A percentile compares a stretch with the other conserved stretches of the same genome.
Evolutionary conservation across 192 early-diverging fungal genomes (phyloP).

Genomic region (Dispira simplex): DNA sequence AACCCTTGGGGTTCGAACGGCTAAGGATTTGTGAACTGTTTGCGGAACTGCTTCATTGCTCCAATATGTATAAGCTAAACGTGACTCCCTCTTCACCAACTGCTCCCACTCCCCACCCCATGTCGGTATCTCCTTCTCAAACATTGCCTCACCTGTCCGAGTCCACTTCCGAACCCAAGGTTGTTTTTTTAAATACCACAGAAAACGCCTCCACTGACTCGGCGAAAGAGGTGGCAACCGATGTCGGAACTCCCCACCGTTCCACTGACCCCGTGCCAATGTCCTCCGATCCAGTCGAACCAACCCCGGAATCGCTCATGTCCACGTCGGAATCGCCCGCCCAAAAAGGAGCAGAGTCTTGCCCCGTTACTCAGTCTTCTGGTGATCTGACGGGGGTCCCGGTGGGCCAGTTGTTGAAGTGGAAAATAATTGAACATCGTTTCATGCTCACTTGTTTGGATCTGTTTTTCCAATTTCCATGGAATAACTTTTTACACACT

Average conservation of each 20-base stretch:
- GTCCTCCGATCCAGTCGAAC: not conserved
- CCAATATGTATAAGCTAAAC: slow-evolving; percentile 69
- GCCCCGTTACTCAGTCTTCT: slow-evolving; percentile 11
- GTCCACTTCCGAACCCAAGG: not conserved
- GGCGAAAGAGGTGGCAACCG: not conserved
- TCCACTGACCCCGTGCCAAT: not conserved
- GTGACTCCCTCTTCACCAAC: slow-evolving; percentile 14
- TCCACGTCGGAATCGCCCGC: not conserved
- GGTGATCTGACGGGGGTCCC: slow-evolving; percentile 18
- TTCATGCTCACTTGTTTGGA: slow-evolving; percentile 52
- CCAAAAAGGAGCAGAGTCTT: slow-evolving; percentile 10
- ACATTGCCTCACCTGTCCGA: not conserved
- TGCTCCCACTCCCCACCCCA: slow-evolving; percentile 13
- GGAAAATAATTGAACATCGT: slow-evolving; percentile 43
- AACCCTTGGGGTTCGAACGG: slow-evolving; percentile 85
- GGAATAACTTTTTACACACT: slow-evolving; percentile 98
- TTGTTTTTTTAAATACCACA: no score
- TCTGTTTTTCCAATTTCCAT: slow-evolving; percentile 86
- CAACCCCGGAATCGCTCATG: not conserved
- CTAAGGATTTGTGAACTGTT: slow-evolving; percentile 95
- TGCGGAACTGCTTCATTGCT: slow-evolving; percentile 92
- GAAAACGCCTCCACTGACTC: not conserved
- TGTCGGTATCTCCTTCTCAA: slow-evolving; percentile 13
- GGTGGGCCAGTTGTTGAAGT: slow-evolving; percentile 59
- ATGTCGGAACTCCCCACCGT: not conserved